Evolutionary conservation across 345 rosid genomes (phyloP).

Genomic region (Lumnitzera racemosa): DNA sequence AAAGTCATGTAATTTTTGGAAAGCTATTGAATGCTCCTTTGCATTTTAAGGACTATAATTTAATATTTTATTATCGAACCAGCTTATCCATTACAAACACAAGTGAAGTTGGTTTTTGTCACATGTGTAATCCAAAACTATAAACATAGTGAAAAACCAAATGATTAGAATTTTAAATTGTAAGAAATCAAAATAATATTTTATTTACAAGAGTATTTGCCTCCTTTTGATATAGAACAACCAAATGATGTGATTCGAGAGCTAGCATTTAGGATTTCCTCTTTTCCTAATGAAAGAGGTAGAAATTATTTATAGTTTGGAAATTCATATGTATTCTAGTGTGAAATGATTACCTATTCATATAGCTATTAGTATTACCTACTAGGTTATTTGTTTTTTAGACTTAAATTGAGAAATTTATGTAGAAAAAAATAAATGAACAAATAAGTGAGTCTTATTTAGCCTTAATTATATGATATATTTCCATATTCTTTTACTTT

Average conservation of each 20-base stretch:
- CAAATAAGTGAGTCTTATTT: no score
- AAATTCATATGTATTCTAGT: conserved; percentile 55
- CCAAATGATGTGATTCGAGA: conserved; percentile 24
- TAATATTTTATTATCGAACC: conserved; percentile 71
- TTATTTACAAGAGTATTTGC: conserved; percentile 32
- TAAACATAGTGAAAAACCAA: conserved; percentile 66
- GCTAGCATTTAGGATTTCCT: conserved; percentile 23
- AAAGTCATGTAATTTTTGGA: conserved; percentile 51
- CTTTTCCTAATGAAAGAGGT: conserved; percentile 29
- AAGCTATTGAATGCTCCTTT: conserved; percentile 42
- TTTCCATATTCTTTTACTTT: no score
- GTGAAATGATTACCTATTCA: conserved; percentile 58
- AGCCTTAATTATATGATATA: no score
- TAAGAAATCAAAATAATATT: conserved; percentile 27
- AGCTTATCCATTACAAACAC: conserved; percentile 77
- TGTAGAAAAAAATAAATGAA: no score
- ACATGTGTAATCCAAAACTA: conserved; percentile 72
- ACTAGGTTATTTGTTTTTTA: no score
- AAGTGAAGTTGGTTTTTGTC: conserved; percentile 80
- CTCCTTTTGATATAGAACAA: conserved; percentile 30
- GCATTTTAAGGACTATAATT: conserved; percentile 67
- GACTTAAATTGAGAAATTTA: no score
- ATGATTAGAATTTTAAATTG: conserved; percentile 53
- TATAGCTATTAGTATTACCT: conserved; percentile 14
- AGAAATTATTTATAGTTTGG: conserved; percentile 41